Conservation (phyloP, 345 rosid genomes). For the Trapa bicornis region DNA sequence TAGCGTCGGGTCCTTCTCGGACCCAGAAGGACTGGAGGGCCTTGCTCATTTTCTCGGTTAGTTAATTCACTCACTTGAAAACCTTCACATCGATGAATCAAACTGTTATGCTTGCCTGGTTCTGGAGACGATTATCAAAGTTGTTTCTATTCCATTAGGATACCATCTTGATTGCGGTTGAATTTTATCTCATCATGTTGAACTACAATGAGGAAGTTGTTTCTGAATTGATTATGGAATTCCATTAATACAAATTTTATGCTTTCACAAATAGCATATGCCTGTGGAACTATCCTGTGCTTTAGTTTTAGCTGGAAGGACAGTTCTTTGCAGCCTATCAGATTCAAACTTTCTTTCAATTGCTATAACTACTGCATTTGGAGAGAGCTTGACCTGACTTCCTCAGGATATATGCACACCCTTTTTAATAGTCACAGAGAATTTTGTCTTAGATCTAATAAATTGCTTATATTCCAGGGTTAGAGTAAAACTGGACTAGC, state of each 20-base stretch:
- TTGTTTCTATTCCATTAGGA: background rate
- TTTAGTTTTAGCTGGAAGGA: too few species aligned
- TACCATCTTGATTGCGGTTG: background rate
- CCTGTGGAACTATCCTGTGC: too few species aligned
- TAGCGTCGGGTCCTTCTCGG: slow-evolving; percentile 62
- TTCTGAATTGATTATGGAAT: background rate
- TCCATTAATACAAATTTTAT: too few species aligned
- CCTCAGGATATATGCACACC: too few species aligned
- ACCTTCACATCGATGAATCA: too few species aligned
- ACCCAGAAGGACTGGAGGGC: slow-evolving; percentile 82
- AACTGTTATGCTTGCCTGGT: too few species aligned
- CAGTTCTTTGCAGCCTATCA: too few species aligned
- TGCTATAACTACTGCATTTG: too few species aligned
- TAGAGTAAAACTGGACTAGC: too few species aligned
- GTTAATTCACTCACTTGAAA: background rate
- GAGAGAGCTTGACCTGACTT: too few species aligned
- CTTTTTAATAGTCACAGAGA: too few species aligned
- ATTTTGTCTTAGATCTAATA: background rate
- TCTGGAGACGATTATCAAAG: background rate
- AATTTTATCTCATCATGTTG: background rate
- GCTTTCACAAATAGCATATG: background rate
- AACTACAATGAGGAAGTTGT: background rate
- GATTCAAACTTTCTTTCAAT: too few species aligned
- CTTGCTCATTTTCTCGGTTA: slow-evolving; percentile 90
- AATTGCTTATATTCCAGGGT: background rate